Base-by-base conservation (phyloP, 495 filamentous ascomycete genomes). In the Thozetella sp. region DNA sequence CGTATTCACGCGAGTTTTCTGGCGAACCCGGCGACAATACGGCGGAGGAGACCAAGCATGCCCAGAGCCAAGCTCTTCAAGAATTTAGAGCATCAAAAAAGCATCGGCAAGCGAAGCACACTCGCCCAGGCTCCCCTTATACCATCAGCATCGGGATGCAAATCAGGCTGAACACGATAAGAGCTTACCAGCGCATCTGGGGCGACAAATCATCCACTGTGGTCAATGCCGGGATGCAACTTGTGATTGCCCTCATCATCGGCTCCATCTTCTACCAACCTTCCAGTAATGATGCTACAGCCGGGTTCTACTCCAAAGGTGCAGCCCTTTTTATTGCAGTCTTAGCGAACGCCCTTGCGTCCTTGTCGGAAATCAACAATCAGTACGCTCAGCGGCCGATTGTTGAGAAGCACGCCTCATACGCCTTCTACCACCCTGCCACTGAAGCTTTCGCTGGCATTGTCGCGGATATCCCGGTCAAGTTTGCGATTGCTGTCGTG, bases 351-450 rank as follows among this genome's bases (percentile, higher is more conserved):
- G 69, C 71, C 17, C 53, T 73, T n/a, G 82, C 86, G 17, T 72
- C 81, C 30, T 80, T 82, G 50, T 76, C 80, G 0, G 87, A 91
- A 63, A 89, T 90, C 66, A 85, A 85, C 53, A 80, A 67, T 11
- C 77, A 87, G 17, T 88, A 88, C 58, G 76, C 77, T 6, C 84
- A 89, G 67, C 77, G 86, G n/a, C 83, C 85, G 22, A 85, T 90
- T 26, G 82, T 90, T 20, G 84, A 88, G 53, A 89, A 90, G 64
- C 88, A 90, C 59, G 77, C 78, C 0, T 82, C 79, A 1, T 90
- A 87, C 59, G 83, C 85, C n/a, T 86, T 90, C 65, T 88, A 88
- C 22, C 85, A 85, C 57, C 87, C 88, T 0, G 80, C 81, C 27
- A 76, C 85, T 2, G 86, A 89, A 62, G 82, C 84, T 0, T 63